Base-by-base conservation (phyloP, 1,284 basidiomycete genomes). In the Rhodotorula sp. region DNA sequence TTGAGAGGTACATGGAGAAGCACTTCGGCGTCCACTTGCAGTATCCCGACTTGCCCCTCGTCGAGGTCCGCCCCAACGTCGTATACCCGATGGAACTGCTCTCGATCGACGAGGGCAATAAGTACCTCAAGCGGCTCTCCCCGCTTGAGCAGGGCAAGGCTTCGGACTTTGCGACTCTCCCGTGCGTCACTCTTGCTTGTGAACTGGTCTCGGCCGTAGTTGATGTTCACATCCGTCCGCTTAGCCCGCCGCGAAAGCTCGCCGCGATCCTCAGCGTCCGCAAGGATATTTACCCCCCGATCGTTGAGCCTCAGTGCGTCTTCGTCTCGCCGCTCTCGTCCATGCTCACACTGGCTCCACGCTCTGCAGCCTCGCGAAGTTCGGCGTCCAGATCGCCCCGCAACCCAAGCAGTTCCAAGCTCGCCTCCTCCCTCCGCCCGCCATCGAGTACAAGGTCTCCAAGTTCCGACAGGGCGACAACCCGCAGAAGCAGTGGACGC, bases 61-160 rank as follows among this genome's bases (percentile, higher is more conserved):
- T 69, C 29, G 64, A 60, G 36, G 52, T 64, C 46, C 64, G 59
- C 55, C 2, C 13, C 1, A 55, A 47, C 7, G 39, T 53, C 0
- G 22, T 54, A 19, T 60, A 64, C 30, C 71, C 71, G 10, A 19
- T 67, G 4, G 71, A 72, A 47, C 49, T 69, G 24, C 30, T 66
- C 49, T 13, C 10, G 17, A 24, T 72, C 27, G 13, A 30, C 32
- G 55, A 48, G 52, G 54, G 49, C 4, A 58, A 66, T 52, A 39
- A 56, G 44, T 55, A 58, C 36, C 4, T 22, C 32, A 56, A 52
- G 47, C 46, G 53, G n/a, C 55, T 70, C 8, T n/a, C 53, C 19
- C 30, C 64, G 17, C 13, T 5, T 0, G 49, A 67, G 61, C 66
- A 63, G 49, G 7, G 10, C 8, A 17, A 22, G 15, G 66, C 66